These are phyloP conservation scores for Xylaria polymorpha DNA, from an alignment of 2,329 filamentous ascomycete genomes.

Conservation along the genomic window DNA sequence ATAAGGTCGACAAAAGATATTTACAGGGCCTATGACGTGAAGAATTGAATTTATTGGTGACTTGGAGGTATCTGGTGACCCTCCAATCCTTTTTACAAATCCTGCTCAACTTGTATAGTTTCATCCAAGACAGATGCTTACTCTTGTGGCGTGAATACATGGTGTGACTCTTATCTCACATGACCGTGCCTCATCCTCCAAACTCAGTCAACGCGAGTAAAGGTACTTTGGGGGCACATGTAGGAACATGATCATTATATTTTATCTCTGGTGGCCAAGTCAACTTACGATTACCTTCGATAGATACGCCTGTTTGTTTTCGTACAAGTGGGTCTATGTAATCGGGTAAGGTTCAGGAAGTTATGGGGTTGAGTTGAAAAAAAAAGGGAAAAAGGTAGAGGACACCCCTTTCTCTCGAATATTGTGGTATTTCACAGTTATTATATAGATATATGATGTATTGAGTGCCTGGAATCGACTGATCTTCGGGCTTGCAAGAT, in stretches of 20 bases:
- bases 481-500: not conserved
- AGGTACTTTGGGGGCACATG: not conserved
- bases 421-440: not conserved
- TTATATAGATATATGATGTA: not conserved
- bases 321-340: not conserved
- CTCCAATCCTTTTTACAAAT: not conserved
- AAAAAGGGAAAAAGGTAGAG: not conserved
- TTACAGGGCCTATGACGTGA: not conserved
- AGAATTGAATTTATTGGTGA: not conserved
- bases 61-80: not conserved
- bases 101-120: not conserved
- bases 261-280: not conserved
- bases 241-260: not conserved
- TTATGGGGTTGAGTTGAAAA: not conserved
- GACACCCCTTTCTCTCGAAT: not conserved
- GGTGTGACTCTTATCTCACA: not conserved
- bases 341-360: not conserved
- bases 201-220: not conserved
- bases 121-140: not conserved
- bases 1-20: not conserved
- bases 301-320: not conserved
- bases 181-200: not conserved
- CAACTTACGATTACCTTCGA: not conserved
- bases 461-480: not conserved
- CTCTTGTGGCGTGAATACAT: not conserved